These are phyloP conservation scores for Apiotrichum laibachii DNA, from an alignment of 1,284 basidiomycete genomes.

Conservation along the genomic window DNA sequence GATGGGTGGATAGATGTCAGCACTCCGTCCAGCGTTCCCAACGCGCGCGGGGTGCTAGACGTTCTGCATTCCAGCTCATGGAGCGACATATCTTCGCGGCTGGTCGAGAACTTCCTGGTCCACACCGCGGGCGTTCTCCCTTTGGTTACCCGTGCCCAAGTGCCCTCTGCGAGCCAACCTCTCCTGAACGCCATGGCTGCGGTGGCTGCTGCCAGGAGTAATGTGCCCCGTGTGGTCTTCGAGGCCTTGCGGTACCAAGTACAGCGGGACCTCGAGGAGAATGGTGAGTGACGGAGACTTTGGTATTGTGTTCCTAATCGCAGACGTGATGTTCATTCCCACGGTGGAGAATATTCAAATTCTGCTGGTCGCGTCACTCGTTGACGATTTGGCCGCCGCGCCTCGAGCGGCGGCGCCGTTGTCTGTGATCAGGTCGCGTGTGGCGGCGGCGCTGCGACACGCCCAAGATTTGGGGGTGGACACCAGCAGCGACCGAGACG, in stretches of 20 bases:
- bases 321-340: conserved; percentile 20
- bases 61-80: conserved; percentile 24
- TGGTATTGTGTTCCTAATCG: too few relatives aligned
- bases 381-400: conserved; percentile 28
- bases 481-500: conserved; percentile 1
- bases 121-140: conserved; percentile 26
- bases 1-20: conserved; percentile 26
- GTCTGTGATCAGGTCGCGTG: conserved; percentile 18
- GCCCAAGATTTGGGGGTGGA: conserved; percentile 29
- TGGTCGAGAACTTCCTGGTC: conserved; percentile 27
- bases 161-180: conserved; percentile 14
- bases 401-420: conserved; percentile 19
- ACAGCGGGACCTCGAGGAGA: conserved; percentile 21
- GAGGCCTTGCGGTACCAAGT: conserved; percentile 24
- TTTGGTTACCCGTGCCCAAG: conserved; percentile 24
- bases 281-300: conserved; percentile 3
- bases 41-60: conserved; percentile 12
- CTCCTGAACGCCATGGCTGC: conserved; percentile 29
- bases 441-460: conserved; percentile 26
- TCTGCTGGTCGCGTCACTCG: conserved; percentile 24
- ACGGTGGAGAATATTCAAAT: conserved; percentile 28
- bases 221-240: conserved; percentile 29
- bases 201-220: conserved; percentile 26
- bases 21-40: not conserved
- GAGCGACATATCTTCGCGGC: conserved; percentile 26